Base-by-base conservation (phyloP, 2,329 filamentous ascomycete species). In the Pseudogymnoascus sp. region DNA sequence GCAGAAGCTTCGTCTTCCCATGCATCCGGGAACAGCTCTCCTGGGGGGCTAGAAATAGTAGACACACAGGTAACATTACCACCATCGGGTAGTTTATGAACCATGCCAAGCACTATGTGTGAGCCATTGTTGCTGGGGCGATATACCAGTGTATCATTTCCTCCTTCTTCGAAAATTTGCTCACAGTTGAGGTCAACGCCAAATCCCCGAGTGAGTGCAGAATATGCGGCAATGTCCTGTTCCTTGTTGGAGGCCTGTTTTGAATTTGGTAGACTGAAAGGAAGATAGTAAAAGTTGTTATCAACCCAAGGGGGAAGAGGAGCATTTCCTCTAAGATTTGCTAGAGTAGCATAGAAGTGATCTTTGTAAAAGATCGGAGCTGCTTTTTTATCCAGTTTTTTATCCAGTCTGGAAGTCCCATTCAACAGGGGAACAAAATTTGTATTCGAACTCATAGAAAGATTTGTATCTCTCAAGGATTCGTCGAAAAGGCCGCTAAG, bases 401-500 rank as follows among this genome's bases (percentile, higher is more conserved):
- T n/a, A n/a, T n/a, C n/a, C n/a, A n/a, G n/a, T n/a, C n/a, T n/a
- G n/a, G n/a, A n/a, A n/a, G n/a, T n/a, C n/a, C n/a, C n/a, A n/a
- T n/a, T n/a, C n/a, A n/a, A n/a, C n/a, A n/a, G n/a, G n/a, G n/a
- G n/a, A n/a, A n/a, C n/a, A n/a, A n/a, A 2, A 18, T 14, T 11
- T 34, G 20, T 7, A 14, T 28, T 12, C n/a, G 11, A 28, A 34
- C 2, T 28, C 2, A n/a, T n/a, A 18, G 59, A 50, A 7, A 37
- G 3, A n/a, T 34, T 50, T 12, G 58, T 61, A 7, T 22, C 37
- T 14, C 14, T 58, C 57, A 58, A 58, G 4, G 63, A 59, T 11
- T 82, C 76, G 20, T 77, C 73, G 60, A 86, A 80, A 0, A 86
- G 63, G 0, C 77, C 78, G 60, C 78, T 74, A 0, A 86, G 71